Base-by-base conservation (phyloP, 441 rosid species). In the Croton setiger region DNA sequence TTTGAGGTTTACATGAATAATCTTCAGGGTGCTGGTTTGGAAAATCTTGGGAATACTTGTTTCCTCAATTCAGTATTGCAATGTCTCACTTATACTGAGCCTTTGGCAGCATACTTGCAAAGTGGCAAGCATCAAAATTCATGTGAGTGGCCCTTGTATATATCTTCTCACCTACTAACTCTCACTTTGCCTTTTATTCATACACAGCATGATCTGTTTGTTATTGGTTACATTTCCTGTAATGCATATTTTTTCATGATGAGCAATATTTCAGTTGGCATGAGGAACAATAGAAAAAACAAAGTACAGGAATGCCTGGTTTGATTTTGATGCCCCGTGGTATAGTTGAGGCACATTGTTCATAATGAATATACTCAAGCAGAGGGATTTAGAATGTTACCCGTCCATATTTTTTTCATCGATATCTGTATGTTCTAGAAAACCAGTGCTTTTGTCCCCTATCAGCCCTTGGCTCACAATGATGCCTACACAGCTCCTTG, bases 1-100 rank as follows among this genome's bases (percentile, higher is more conserved):
- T 23, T 58, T 43, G 52, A 27, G 41, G 75, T 45, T 72, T 67
- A 27, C 45, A 17, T 76, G 59, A 21, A 60, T 72, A 59, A 54
- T 75, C 73, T 81, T 63, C 85, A 92, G 99, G 99, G 99, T 71
- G 99, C 98, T 63, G 97, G 98, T 72, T 81, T 92, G 77, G 78
- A 79, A 77, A 95, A 95, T 83, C 90, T 95, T 47, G 98, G 99
- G 74, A 95, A 95, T 75, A 95, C 98, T 65, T 95, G 98, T 78
- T 92, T 90, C 75, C 93, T 95, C 35, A 95, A 92, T 76, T 95
- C 98, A 0, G 98, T 95, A 11, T 73, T 92, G 79, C 98, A 92
- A 64, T 92, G 98, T 77, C 82, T 95, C 75, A 95, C 99, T 11
- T 91, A 92, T 76, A 95, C 98, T 0, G 98, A 91, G 80, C 99